Conservation (phyloP, 768 basidiomycete species). For the Rubroboletus satanas region DNA sequence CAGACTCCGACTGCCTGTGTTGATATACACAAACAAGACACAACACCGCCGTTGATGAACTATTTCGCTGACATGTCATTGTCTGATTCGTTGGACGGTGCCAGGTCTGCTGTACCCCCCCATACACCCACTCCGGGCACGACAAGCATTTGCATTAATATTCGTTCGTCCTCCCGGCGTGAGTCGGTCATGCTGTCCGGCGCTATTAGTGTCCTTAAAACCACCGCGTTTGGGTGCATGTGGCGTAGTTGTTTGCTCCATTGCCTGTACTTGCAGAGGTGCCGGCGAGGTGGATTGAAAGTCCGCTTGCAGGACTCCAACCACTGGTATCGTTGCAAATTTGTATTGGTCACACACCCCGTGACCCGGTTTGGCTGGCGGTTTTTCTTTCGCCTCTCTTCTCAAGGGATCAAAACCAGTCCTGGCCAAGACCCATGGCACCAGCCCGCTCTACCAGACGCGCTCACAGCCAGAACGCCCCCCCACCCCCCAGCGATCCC, state of each 20-base stretch:
- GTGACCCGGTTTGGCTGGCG: slow-evolving; percentile 16
- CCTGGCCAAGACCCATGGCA: slow-evolving; percentile 71
- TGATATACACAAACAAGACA: slow-evolving; percentile 28
- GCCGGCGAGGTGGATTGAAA: slow-evolving; percentile 8
- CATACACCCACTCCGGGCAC: neutral
- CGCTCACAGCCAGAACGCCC: slow-evolving; percentile 35
- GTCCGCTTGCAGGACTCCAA: slow-evolving; percentile 30
- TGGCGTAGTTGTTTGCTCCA: too few species aligned
- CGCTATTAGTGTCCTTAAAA: neutral
- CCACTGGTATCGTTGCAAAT: slow-evolving; percentile 13
- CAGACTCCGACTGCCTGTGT: slow-evolving; percentile 27
- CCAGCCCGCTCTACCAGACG: slow-evolving; percentile 63
- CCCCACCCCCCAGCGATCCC: slow-evolving; percentile 30
- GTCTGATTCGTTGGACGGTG: neutral
- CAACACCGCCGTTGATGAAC: slow-evolving; percentile 5
- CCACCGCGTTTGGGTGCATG: neutral
- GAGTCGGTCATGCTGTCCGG: neutral
- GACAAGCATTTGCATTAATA: too few species aligned
- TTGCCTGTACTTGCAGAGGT: too few species aligned
- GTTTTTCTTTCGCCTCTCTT: slow-evolving; percentile 18
- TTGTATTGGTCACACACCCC: slow-evolving; percentile 5
- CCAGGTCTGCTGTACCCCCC: neutral
- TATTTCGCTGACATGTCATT: too few species aligned
- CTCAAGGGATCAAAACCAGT: slow-evolving; percentile 23
- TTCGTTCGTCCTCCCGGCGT: too few species aligned